phyloP scores from a whole-genome alignment of 2,329 filamentous ascomycete species.

The Leptosphaerulina australis region DNA sequence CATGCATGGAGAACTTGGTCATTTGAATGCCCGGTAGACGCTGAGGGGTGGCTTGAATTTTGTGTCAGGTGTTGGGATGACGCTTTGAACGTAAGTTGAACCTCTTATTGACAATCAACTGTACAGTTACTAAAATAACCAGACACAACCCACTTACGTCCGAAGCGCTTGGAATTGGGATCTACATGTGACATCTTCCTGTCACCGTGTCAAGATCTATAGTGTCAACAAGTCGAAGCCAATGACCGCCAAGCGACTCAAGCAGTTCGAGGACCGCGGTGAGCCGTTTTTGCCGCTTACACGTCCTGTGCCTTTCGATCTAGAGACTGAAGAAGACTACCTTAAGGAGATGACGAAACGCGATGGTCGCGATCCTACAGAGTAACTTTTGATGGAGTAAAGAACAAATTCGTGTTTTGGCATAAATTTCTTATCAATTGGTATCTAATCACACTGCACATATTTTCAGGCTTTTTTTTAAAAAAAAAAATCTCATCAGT shows the following conservation, averaged over 20 bases:
- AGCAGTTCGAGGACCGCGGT: conserved; percentile 58
- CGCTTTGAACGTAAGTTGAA: conserved; percentile 48
- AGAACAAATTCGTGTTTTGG: too few species aligned
- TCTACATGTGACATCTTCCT: conserved; percentile 67
- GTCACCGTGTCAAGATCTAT: conserved; percentile 63
- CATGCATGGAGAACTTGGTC: conserved; percentile 71
- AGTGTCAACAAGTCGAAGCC: conserved; percentile 63
- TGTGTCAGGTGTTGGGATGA: conserved; percentile 54
- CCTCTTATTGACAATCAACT: too few species aligned
- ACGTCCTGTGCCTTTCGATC: conserved; percentile 57
- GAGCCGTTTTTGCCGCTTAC: conserved; percentile 61
- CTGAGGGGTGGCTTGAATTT: conserved; percentile 56
- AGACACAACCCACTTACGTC: conserved; percentile 53
- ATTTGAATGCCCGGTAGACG: conserved; percentile 64
- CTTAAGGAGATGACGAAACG: conserved; percentile 49
- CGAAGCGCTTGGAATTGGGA: conserved; percentile 65
- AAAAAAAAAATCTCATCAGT: neutral
- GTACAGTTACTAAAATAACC: conserved; percentile 17
- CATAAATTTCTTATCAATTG: neutral
- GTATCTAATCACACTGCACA: neutral
- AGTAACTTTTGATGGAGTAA: neutral
- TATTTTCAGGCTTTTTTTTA: neutral
- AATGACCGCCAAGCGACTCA: conserved; percentile 57
- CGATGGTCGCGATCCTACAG: conserved; percentile 15
- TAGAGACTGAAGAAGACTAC: conserved; percentile 59